phyloP scores from a whole-genome alignment of 352 stramenopile genomes.

The Globisporangium cystogenes region DNA sequence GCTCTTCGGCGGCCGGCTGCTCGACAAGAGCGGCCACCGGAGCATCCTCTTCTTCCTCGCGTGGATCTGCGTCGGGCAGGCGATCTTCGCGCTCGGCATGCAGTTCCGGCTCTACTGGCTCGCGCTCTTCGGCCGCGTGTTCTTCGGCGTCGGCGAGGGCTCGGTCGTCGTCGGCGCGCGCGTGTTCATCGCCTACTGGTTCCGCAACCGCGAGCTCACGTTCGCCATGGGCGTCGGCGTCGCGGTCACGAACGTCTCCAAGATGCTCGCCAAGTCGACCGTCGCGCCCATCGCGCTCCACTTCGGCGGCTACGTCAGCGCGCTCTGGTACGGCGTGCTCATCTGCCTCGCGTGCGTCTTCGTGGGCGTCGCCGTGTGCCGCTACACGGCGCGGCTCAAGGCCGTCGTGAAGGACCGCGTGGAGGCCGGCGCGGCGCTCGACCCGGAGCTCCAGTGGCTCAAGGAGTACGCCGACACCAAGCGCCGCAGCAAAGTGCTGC shows the following conservation, averaged over 20 bases:
- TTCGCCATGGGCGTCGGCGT: conserved; percentile 88
- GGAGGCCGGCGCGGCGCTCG: conserved; percentile 41
- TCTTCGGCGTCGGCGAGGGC: conserved; percentile 79
- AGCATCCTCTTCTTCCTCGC: conserved; percentile 77
- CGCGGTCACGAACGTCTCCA: conserved; percentile 87
- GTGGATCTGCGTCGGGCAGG: conserved; percentile 79
- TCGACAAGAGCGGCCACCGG: conserved; percentile 74
- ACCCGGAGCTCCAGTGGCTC: conserved; percentile 59
- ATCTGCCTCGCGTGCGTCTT: conserved; percentile 53
- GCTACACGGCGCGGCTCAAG: conserved; percentile 59
- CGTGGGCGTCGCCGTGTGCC: conserved; percentile 45
- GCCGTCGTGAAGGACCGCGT: conserved; percentile 60
- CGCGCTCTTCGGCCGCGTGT: conserved; percentile 71
- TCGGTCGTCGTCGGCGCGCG: conserved; percentile 74
- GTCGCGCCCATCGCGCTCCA: conserved; percentile 81
- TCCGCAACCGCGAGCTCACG: conserved; percentile 75
- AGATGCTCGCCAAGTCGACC: conserved; percentile 89
- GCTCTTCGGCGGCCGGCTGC: conserved; percentile 62
- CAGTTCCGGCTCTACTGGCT: conserved; percentile 69
- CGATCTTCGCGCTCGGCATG: conserved; percentile 76
- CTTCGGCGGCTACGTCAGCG: conserved; percentile 82
- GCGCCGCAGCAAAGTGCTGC: conserved; percentile 40
- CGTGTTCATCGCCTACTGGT: conserved; percentile 84
- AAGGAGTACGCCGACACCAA: conserved; percentile 66
- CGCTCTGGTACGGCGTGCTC: conserved; percentile 72